Conservation (phyloP, 2,329 filamentous ascomycete genomes). For the Phyllosticta paracitricarpa region DNA sequence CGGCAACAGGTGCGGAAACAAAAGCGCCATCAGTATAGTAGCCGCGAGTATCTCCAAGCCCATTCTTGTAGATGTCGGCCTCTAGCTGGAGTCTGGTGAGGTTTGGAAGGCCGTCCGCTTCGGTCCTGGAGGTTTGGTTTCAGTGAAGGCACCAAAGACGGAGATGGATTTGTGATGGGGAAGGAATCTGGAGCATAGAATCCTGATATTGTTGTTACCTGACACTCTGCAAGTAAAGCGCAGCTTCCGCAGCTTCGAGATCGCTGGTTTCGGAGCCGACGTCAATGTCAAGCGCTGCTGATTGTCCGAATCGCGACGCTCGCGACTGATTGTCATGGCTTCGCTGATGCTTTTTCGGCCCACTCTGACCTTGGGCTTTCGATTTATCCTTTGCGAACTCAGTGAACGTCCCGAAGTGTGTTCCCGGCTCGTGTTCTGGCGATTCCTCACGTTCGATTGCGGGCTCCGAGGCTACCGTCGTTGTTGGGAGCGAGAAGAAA, state of each 20-base stretch:
- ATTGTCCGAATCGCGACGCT: background rate
- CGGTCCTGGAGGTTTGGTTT: slow-evolving; percentile 44
- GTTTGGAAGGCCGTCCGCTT: slow-evolving; percentile 65
- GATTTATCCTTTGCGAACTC: background rate
- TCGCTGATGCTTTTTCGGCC: background rate
- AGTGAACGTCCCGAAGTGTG: background rate
- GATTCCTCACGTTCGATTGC: background rate
- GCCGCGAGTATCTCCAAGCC: slow-evolving; percentile 47
- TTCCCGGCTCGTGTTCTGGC: background rate
- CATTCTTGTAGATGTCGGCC: slow-evolving; percentile 37
- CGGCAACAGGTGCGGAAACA: slow-evolving; percentile 46
- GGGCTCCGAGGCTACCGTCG: background rate
- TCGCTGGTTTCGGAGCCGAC: background rate
- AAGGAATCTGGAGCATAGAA: background rate
- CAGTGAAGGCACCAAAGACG: background rate
- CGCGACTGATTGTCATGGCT: background rate
- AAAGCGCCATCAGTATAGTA: slow-evolving; percentile 75
- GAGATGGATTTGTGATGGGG: background rate
- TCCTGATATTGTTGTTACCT: background rate
- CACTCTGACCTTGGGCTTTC: background rate
- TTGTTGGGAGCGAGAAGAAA: background rate
- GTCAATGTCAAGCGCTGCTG: background rate
- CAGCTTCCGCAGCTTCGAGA: background rate
- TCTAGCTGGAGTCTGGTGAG: slow-evolving; percentile 38
- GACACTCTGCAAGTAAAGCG: background rate